Base-by-base conservation (phyloP, 352 stramenopile genomes). In the Globisporangium yorkense region DNA sequence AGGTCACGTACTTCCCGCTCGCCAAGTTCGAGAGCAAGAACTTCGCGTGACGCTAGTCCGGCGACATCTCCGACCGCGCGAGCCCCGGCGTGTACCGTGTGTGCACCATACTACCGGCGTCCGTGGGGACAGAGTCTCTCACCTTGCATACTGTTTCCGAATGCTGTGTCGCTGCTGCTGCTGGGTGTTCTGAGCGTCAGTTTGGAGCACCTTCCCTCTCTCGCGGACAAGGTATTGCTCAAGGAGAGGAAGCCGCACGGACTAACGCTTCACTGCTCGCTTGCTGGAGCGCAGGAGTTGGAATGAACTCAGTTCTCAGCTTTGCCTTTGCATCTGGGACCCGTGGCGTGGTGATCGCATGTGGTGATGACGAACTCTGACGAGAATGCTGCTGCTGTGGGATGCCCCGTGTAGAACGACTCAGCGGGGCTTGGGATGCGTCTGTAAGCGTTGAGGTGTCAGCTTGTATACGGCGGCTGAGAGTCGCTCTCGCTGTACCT, bases 1-100 rank as follows among this genome's bases (percentile, higher is more conserved):
- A 88, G 56, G 84, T 94, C 51, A 84, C 76, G 24, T 92, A 89
- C 62, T 92, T 88, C 54, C 62, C 82, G 3, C 24, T 87, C 43
- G 72, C 70, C 60, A 92, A 87, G 64, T 89, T 94, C 51, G 74
- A 92, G 47, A 70, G 75, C 65, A 75, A 73, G 53, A 67, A 81
- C 15, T 80, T 92, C 46, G 75, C 61, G 33, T 92, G 41, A 47
- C 8, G 41, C 41, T 46, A 46, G 41, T 18, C 21, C 21, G 21
- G 31, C 31, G 31, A 16, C 39, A 5, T 16, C 39, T 44, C 10
- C 40, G 4, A 15, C 13, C 40, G 40, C 21, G 21, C 21, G 21
- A 24, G 1, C 21, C 18, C 5, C 40, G 15, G 40, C 40, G 40
- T 45, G 13, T 16, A 5, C 40, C 18, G 1, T 24, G 21, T 24